These are phyloP conservation scores for Bacterosira constricta DNA, from an alignment of 108 stramenopile genomes.

Conservation along the genomic window DNA sequence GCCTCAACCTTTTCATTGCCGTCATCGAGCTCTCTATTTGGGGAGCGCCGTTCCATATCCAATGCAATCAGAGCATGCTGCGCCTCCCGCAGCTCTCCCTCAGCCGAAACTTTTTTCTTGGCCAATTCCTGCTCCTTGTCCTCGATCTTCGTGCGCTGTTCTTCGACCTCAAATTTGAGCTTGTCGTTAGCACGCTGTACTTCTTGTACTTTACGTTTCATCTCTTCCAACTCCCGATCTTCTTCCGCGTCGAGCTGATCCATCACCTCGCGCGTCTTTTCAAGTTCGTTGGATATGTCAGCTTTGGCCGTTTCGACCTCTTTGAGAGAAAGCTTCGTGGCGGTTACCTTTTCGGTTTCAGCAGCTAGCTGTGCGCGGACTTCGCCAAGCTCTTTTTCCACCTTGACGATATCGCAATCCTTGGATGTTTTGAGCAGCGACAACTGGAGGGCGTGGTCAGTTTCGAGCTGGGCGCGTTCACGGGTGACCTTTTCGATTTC, in stretches of 20 bases:
- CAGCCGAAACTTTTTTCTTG: background rate
- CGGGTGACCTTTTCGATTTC: slow-evolving; percentile 47
- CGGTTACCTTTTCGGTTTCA: slow-evolving; percentile 15
- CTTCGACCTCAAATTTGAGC: slow-evolving; percentile 27
- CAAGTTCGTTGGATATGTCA: slow-evolving; percentile 24
- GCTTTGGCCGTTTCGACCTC: slow-evolving; percentile 43
- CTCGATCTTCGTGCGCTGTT: background rate
- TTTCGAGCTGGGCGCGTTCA: slow-evolving; percentile 37
- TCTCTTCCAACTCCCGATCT: slow-evolving; percentile 29
- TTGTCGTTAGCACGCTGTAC: slow-evolving; percentile 12
- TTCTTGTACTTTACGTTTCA: slow-evolving; percentile 25
- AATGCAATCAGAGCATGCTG: slow-evolving; percentile 63
- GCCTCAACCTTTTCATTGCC: slow-evolving; percentile 36
- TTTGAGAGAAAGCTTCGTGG: slow-evolving; percentile 27
- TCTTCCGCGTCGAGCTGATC: slow-evolving; percentile 24
- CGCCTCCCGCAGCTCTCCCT: slow-evolving; percentile 54
- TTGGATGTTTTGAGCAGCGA: slow-evolving; percentile 23
- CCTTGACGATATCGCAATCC: slow-evolving; percentile 45
- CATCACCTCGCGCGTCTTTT: slow-evolving; percentile 18
- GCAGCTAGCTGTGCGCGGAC: slow-evolving; percentile 14
- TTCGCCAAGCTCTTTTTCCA: slow-evolving; percentile 57
- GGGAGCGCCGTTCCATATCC: slow-evolving; percentile 49
- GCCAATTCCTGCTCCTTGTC: slow-evolving; percentile 14
- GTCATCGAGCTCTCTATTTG: slow-evolving; percentile 10
- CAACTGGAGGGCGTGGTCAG: slow-evolving; percentile 15